Evolutionary conservation across 257 asterid species (phyloP).

Genomic region (Solanum pinnatisectum): DNA sequence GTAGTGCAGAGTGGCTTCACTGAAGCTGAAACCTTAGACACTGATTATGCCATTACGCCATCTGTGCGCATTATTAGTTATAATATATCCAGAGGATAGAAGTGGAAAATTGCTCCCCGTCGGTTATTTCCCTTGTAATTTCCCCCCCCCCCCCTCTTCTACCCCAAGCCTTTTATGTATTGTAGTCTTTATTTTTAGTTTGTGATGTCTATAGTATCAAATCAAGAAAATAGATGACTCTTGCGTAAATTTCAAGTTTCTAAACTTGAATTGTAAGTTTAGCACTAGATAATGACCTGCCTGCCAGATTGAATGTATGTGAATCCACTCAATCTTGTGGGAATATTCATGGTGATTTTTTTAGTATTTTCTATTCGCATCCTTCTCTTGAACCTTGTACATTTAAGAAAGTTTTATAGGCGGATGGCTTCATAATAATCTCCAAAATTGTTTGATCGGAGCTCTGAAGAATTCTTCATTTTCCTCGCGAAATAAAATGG

Average conservation of each 20-base stretch:
- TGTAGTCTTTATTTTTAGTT: neutral
- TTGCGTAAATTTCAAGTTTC: neutral
- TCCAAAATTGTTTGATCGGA: neutral
- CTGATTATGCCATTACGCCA: no score
- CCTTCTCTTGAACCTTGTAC: no score
- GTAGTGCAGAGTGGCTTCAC: no score
- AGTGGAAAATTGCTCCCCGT: neutral
- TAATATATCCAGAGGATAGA: neutral
- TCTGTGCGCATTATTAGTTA: no score
- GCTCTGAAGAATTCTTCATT: neutral
- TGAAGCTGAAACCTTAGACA: no score
- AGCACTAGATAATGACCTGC: neutral
- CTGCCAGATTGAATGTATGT: neutral
- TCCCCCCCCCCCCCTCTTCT: no score
- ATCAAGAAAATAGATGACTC: neutral
- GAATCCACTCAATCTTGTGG: no score
- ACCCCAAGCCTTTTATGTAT: no score
- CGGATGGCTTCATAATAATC: no score
- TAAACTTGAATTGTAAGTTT: neutral
- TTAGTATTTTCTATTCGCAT: no score
- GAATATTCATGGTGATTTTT: no score
- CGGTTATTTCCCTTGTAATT: neutral
- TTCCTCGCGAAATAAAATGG: neutral
- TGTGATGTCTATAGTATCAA: neutral
- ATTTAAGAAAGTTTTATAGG: no score